phyloP scores from a whole-genome alignment of 768 basidiomycete genomes.

The Amanita muscaria region DNA sequence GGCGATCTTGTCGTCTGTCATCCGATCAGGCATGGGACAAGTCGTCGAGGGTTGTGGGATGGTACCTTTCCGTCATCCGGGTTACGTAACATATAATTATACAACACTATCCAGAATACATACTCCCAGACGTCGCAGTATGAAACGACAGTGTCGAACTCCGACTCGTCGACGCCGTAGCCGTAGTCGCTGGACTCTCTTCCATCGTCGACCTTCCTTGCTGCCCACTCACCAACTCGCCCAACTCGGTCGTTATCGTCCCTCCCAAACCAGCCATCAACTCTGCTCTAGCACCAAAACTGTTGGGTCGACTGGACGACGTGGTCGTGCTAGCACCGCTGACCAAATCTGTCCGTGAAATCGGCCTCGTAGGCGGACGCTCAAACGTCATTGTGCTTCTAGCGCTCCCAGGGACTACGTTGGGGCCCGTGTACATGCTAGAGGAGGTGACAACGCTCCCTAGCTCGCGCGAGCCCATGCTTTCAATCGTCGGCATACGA shows the following conservation, averaged over 20 bases:
- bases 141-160: slow-evolving; percentile 15
- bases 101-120: no score
- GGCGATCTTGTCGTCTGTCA: slow-evolving; percentile 37
- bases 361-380: slow-evolving; percentile 31
- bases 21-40: slow-evolving; percentile 37
- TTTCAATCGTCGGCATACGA: slow-evolving; percentile 79
- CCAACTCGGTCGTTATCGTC: slow-evolving; percentile 28
- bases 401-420: not conserved
- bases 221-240: slow-evolving; percentile 15
- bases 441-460: slow-evolving; percentile 26
- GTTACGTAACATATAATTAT: no score
- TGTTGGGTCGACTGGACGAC: slow-evolving; percentile 29
- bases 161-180: slow-evolving; percentile 11
- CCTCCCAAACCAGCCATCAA: slow-evolving; percentile 17
- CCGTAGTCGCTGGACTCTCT: not conserved
- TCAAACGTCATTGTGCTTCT: slow-evolving; percentile 18
- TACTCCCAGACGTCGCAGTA: slow-evolving; percentile 12
- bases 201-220: not conserved
- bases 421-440: slow-evolving; percentile 9
- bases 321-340: slow-evolving; percentile 18
- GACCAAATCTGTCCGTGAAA: slow-evolving; percentile 20
- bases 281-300: slow-evolving; percentile 23
- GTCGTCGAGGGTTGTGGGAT: no score
- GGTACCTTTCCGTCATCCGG: no score
- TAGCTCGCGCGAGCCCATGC: slow-evolving; percentile 58